phyloP scores from a whole-genome alignment of 2,329 filamentous ascomycete genomes.

The Diaporthe vaccinii region DNA sequence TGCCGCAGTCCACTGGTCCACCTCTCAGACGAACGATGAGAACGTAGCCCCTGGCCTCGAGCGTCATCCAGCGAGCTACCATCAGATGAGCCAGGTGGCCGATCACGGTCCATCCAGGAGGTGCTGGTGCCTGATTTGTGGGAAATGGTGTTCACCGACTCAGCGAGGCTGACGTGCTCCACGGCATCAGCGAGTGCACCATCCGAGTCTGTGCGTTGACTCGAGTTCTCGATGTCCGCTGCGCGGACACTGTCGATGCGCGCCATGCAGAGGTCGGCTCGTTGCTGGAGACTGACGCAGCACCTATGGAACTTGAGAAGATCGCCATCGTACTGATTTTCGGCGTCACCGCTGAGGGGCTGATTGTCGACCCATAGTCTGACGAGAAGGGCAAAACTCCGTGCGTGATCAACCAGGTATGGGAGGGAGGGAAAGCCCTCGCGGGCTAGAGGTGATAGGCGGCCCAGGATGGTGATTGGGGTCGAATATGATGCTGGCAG shows the following conservation, averaged over 20 bases:
- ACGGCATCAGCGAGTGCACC: slow-evolving; percentile 59
- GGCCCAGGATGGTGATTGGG: slow-evolving; percentile 88
- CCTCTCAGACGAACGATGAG: slow-evolving; percentile 31
- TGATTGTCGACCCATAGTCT: slow-evolving; percentile 79
- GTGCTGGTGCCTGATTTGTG: slow-evolving; percentile 50
- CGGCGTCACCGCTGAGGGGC: slow-evolving; percentile 45
- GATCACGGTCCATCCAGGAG: slow-evolving; percentile 53
- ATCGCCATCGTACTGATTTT: slow-evolving; percentile 63
- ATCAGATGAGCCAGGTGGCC: slow-evolving; percentile 63
- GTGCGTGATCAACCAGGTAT: slow-evolving; percentile 90
- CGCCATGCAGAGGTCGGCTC: slow-evolving; percentile 65
- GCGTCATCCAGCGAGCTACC: slow-evolving; percentile 60
- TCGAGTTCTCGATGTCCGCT: slow-evolving; percentile 51
- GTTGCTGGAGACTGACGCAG: slow-evolving; percentile 64
- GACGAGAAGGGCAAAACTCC: slow-evolving; percentile 86
- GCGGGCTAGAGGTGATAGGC: slow-evolving; percentile 82
- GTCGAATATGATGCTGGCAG: slow-evolving; percentile 91
- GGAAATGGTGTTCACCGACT: slow-evolving; percentile 52
- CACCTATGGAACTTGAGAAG: slow-evolving; percentile 65
- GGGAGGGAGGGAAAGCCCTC: slow-evolving; percentile 95
- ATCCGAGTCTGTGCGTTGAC: slow-evolving; percentile 47
- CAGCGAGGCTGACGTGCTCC: slow-evolving; percentile 58
- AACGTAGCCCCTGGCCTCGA: slow-evolving; percentile 47
- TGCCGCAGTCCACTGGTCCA: slow-evolving; percentile 32
- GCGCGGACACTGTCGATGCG: slow-evolving; percentile 62